Conservation (phyloP, 345 rosid species). For the Microcos paniculata region DNA sequence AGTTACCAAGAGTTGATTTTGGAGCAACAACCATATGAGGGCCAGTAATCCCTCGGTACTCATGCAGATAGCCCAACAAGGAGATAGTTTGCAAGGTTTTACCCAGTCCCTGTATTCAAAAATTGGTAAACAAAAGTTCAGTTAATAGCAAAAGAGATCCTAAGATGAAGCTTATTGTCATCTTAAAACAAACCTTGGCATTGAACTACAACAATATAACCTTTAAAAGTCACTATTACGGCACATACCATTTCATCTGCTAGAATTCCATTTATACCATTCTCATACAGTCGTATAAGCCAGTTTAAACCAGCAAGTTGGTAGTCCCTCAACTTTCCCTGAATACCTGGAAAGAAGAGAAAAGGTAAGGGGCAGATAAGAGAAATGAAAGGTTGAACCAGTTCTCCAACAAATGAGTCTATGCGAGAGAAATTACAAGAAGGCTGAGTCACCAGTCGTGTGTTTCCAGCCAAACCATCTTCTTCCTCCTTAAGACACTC, state of each 20-base stretch:
- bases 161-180: background rate
- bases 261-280: slow-evolving; percentile 95
- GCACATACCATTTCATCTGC: slow-evolving; percentile 90
- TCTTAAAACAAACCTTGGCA: background rate
- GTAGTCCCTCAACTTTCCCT: slow-evolving; percentile 97
- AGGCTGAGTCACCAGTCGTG: slow-evolving; percentile 89
- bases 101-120: slow-evolving; percentile 78
- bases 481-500: slow-evolving; percentile 96
- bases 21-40: slow-evolving; percentile 99
- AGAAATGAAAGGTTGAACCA: background rate
- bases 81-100: slow-evolving; percentile 98
- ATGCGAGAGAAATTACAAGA: slow-evolving; percentile 54
- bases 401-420: background rate
- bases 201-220: background rate
- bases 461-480: slow-evolving; percentile 79
- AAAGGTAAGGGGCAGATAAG: background rate
- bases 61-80: slow-evolving; percentile 88
- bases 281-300: slow-evolving; percentile 94
- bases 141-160: background rate
- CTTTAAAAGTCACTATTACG: slow-evolving; percentile 3
- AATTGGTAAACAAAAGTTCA: background rate
- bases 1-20: slow-evolving; percentile 98
- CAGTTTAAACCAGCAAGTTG: slow-evolving; percentile 97
- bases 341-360: slow-evolving; percentile 57
- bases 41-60: slow-evolving; percentile 92